Evolutionary conservation across 495 filamentous ascomycete genomes (phyloP).

Genomic region (Penicillium steckii): DNA sequence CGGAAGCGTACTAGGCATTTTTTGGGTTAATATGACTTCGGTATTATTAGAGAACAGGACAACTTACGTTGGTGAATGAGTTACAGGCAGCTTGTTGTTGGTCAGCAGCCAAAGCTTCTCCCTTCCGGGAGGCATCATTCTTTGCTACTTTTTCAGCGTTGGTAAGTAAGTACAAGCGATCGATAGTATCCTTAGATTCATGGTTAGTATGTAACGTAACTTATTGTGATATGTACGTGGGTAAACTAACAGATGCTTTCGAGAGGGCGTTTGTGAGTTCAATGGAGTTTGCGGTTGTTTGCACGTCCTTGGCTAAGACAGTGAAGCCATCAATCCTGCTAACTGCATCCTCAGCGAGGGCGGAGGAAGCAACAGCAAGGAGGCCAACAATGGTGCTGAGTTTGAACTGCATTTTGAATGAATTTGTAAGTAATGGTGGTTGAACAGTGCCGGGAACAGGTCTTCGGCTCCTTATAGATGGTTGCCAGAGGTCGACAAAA

Average conservation of each 20-base stretch:
- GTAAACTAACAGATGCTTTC: not conserved
- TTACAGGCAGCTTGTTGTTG: not conserved
- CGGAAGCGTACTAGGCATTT: not conserved
- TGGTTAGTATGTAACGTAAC: not conserved
- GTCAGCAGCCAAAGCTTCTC: not conserved
- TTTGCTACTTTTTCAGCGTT: not conserved
- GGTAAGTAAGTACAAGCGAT: not conserved
- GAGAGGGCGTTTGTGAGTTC: not conserved
- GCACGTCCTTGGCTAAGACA: not conserved
- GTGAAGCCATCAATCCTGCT: slow-evolving; percentile 1
- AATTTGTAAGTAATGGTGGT: slow-evolving; percentile 1
- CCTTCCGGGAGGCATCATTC: not conserved
- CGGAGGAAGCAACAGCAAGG: not conserved
- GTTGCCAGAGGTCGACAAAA: not conserved
- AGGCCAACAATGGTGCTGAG: slow-evolving; percentile 1
- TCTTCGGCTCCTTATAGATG: not conserved
- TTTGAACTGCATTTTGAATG: not conserved
- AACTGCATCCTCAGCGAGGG: not conserved
- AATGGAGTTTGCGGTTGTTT: slow-evolving; percentile 2
- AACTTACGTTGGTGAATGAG: slow-evolving; percentile 3
- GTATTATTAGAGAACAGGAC: not conserved
- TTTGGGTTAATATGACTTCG: not conserved
- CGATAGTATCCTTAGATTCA: slow-evolving; percentile 3
- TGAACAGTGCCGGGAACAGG: not conserved
- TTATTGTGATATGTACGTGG: not conserved